Evolutionary conservation across 2,329 filamentous ascomycete species (phyloP), one percentile per base, ranked within the genome.

Genomic region (Colletotrichum navitas): DNA sequence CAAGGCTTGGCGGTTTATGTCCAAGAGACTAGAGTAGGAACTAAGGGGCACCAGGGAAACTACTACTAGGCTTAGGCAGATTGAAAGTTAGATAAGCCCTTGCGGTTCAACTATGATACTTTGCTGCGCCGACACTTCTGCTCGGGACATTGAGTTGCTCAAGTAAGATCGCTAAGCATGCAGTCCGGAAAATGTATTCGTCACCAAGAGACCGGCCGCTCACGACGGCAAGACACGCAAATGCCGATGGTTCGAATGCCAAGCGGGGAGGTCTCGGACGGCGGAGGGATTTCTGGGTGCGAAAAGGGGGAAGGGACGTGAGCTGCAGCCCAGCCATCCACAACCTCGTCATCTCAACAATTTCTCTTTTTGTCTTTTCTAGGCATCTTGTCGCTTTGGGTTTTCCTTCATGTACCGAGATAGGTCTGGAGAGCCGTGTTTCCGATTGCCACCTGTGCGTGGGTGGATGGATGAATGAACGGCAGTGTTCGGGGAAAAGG

Each of bases 241-340:
- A 62, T 32, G 64, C 64, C 68, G 58, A 62, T 61, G 63, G 63
- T 68, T 68, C 51, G 58, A 52, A 36, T 63, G 64, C 64, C 64
- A 68, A 63, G 68, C n/a, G 45, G n/a, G 21, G 26, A 2, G 16
- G 36, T 43, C 26, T 60, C 34, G 43, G 39, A 39, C 59, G 32
- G 43, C 43, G n/a, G 54, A 47, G n/a, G 6, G 12, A 5, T 45
- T n/a, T 2, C 43, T n/a, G 54, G 11, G 32, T 36, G 32, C 26
- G 49, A 52, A 52, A 11, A 21, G 26, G 8, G 29, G 29, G 18
- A n/a, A 36, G 18, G 55, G 41, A 18, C 29, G 55, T 43, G 63
- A 66, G 26, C 51, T 29, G 51, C 56, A 24, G 2, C 59, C 41
- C 10, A 10, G 45, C n/a, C 61, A 58, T 58, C 62, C 41, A 43